Base-by-base conservation (phyloP, 2,329 filamentous ascomycete genomes). In the Tolypocladium endophyticum region DNA sequence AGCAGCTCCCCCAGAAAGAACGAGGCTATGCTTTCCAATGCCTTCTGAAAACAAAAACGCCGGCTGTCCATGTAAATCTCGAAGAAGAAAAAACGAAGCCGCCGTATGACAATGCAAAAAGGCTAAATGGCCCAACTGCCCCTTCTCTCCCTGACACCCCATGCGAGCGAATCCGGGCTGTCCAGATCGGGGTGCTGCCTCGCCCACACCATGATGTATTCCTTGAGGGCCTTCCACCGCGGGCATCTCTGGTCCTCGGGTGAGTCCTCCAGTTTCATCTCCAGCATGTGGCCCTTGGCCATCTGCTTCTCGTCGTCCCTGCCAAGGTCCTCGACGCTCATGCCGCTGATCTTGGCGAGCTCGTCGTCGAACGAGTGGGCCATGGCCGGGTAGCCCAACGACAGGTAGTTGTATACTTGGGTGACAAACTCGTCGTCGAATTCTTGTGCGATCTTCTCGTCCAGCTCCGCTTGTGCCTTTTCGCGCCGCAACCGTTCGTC, bases 331-430 rank as follows among this genome's bases (percentile, higher is more conserved):
- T 81, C 77, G 9, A 93, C 70, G 0, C 83, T 71, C 8, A 96
- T 85, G 12, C 82, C 80, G 38, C 87, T 89, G 60, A 97, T 95
- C 70, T 89, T 90, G 65, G 87, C 85, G 25, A 97, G 79, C 76
- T 97, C 93, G 14, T 87, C 82, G 69, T 97, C 93, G 69, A 90
- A 97, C 43, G 84, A 82, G 28, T 88, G 85, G 14, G 92, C 93
- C 68, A 92, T 85, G 39, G 90, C 87, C 3, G 93, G 92, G 72
- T 97, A 97, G 6, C 93, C 93, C 6, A 97, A 81, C 0, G 91
- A 96, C 20, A 97, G 81, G 73, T 97, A 97, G 73, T 97, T 97
- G 80, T 95, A 97, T 9, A 97, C 92, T 73, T 97, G 93, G 0
- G 92, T 96, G 59, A 97, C 85, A 71, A 97, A 96, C 4, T 79